A percentile compares a stretch with the other conserved stretches of the same genome.
Evolutionary conservation across 371 early-diverging fungal genomes (phyloP).

Genomic region (Mucor piriformis): DNA sequence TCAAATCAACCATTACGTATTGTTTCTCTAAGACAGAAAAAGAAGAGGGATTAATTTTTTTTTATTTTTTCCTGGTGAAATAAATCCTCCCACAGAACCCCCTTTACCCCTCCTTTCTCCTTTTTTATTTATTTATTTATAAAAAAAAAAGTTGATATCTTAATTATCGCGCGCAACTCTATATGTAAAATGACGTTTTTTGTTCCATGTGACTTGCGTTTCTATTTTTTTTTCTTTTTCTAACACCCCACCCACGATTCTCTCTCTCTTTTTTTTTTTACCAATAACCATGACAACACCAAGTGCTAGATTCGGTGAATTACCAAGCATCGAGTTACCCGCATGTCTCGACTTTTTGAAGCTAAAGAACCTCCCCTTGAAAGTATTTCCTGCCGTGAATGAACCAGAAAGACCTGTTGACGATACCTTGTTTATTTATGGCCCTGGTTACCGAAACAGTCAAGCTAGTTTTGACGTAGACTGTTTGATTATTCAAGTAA

Average conservation of each 20-base stretch:
- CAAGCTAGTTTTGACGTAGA: constrained; percentile 51
- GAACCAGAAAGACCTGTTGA: constrained; percentile 33
- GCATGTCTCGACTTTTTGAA: constrained; percentile 47
- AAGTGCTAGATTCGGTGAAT: constrained; percentile 30
- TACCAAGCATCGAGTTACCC: constrained; percentile 46
- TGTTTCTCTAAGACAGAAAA: constrained; percentile 24
- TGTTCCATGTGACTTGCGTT: not conserved
- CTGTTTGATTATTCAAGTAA: constrained; percentile 48
- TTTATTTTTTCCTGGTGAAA: constrained; percentile 11
- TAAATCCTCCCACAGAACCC: not conserved
- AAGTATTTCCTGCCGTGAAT: constrained; percentile 44
- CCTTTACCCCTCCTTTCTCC: not conserved
- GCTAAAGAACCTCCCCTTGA: constrained; percentile 48
- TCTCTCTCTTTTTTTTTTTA: not conserved
- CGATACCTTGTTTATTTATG: constrained; percentile 50
- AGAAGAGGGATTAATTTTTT: not conserved
- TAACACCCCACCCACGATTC: not conserved
- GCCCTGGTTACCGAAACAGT: constrained; percentile 44
- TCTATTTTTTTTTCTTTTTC: not conserved
- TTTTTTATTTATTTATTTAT: not conserved
- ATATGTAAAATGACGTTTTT: not conserved
- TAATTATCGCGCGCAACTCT: not conserved
- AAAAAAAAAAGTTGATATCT: not conserved
- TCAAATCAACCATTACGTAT: constrained; percentile 32
- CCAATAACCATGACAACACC: constrained; percentile 26